These are phyloP conservation scores for Fusarium papillatum DNA, from an alignment of 2,329 filamentous ascomycete species.

Conservation along the genomic window DNA sequence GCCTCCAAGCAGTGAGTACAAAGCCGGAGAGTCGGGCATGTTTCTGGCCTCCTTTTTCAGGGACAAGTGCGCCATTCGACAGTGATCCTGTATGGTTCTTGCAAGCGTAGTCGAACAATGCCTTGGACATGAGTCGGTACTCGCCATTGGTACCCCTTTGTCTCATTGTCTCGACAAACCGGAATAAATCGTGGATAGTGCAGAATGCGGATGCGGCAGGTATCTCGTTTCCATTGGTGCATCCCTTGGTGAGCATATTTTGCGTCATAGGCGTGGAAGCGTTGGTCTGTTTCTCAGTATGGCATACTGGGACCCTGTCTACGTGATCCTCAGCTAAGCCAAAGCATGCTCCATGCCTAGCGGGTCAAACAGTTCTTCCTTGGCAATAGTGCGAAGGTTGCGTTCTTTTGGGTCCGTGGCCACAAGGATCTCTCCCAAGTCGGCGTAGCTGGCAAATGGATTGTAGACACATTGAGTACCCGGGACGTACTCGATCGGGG, in stretches of 20 bases:
- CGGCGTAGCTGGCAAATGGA: neutral
- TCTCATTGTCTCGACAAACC: neutral
- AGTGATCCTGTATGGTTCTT: neutral
- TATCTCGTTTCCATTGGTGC: neutral
- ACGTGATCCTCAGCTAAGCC: neutral
- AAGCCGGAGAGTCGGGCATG: neutral
- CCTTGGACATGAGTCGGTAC: neutral
- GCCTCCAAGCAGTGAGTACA: neutral
- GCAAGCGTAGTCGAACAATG: neutral
- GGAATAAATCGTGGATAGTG: neutral
- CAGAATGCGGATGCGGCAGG: neutral
- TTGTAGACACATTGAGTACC: neutral
- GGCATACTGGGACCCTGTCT: neutral
- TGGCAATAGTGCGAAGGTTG: neutral
- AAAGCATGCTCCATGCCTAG: neutral
- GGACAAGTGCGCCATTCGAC: neutral
- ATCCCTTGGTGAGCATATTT: neutral
- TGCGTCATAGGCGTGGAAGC: neutral
- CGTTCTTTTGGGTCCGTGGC: neutral
- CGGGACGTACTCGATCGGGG: neutral
- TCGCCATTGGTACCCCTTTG: neutral
- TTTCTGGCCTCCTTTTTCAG: neutral
- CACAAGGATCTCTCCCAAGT: neutral
- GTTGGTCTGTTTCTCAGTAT: neutral
- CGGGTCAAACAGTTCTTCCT: neutral